A percentile compares a stretch with the other conserved stretches of the same genome.
Conservation (phyloP, 495 filamentous ascomycete species). For the Penicillium lividum region DNA sequence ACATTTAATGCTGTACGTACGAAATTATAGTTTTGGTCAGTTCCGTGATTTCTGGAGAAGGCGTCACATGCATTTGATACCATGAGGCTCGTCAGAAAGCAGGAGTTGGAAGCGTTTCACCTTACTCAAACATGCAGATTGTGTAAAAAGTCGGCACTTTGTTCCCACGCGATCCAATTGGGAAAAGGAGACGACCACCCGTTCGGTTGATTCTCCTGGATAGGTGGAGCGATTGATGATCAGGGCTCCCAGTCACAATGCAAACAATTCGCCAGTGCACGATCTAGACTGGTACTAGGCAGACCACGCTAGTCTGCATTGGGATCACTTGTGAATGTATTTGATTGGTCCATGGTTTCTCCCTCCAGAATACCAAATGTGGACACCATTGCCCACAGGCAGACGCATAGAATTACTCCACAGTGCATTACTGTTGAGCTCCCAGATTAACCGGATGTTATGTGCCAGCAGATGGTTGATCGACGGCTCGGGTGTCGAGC, state of each 20-base stretch:
- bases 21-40: background rate
- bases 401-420: background rate
- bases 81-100: background rate
- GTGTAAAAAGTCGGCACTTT: background rate
- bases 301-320: background rate
- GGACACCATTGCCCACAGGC: background rate
- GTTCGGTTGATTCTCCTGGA: background rate
- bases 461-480: background rate
- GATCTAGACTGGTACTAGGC: background rate
- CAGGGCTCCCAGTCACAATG: background rate
- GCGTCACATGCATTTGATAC: background rate
- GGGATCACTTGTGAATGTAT: background rate
- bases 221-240: slow-evolving; percentile 4
- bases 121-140: background rate
- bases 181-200: slow-evolving; percentile 13
- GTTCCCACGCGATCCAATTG: background rate
- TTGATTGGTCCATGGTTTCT: background rate
- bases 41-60: background rate
- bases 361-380: background rate
- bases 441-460: background rate
- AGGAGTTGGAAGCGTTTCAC: background rate
- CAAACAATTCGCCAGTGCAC: background rate
- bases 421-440: background rate
- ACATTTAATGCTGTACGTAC: no score
- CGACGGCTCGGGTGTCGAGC: slow-evolving; percentile 5